A percentile compares a stretch with the other conserved stretches of the same genome.
phyloP scores from a whole-genome alignment of 495 filamentous ascomycete genomes.

The Neurospora sp. region DNA sequence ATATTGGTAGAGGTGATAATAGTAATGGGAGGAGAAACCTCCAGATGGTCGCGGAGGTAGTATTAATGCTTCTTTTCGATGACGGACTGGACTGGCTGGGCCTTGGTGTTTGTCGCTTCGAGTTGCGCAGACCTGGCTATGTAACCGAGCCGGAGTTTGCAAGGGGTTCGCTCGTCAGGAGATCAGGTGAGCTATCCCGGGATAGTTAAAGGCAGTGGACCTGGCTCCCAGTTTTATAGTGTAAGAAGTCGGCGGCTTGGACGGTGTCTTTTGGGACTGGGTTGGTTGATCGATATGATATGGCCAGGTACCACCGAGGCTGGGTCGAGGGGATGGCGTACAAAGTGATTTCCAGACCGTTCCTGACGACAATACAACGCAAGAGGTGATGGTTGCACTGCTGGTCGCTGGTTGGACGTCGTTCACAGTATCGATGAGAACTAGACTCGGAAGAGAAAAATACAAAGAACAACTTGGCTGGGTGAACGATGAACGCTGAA shows the following conservation, averaged over 20 bases:
- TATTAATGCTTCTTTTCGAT: not conserved
- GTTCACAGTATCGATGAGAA: not conserved
- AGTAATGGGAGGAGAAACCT: not conserved
- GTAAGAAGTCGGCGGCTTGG: not conserved
- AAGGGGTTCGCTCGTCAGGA: not conserved
- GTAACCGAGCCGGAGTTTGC: not conserved
- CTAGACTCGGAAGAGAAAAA: not conserved
- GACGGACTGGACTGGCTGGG: not conserved
- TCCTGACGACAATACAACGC: not conserved
- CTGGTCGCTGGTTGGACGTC: not conserved
- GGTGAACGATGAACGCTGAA: not conserved
- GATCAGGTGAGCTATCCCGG: not conserved
- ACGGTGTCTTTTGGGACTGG: not conserved
- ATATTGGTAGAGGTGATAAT: not conserved
- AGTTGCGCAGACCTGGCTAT: not conserved
- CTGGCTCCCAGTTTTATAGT: not conserved
- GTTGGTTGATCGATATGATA: not conserved
- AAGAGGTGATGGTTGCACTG: not conserved
- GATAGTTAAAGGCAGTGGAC: not conserved
- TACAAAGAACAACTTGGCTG: not conserved
- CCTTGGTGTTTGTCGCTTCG: not conserved
- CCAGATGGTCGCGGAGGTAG: not conserved
- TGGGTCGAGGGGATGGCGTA: not conserved
- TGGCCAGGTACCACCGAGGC: not conserved
- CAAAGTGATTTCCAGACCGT: not conserved